Percentiles rank a stretch among this genome's conserved stretches.
phyloP scores from a whole-genome alignment of 129 eudicot species.

The Logfia minima region DNA sequence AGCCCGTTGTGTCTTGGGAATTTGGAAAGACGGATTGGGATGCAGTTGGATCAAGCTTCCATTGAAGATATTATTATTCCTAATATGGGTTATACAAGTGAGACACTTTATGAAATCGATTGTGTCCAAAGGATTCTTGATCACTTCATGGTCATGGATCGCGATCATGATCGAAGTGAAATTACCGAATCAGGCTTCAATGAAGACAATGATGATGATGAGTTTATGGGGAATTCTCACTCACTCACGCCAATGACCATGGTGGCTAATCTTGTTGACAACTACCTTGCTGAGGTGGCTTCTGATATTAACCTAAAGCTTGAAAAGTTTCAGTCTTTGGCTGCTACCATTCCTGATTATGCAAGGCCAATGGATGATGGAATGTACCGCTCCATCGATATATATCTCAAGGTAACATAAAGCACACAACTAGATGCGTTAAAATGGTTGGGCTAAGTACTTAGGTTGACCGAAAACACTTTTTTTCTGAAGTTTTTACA shows the following conservation, averaged over 20 bases:
- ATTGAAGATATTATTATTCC: conserved; percentile 69
- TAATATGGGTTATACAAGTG: conserved; percentile 56
- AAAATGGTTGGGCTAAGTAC: not conserved
- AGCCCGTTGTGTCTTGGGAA: conserved; percentile 43
- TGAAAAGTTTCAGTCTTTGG: conserved; percentile 59
- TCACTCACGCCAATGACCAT: conserved; percentile 53
- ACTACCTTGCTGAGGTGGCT: conserved; percentile 77
- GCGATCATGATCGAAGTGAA: conserved; percentile 39
- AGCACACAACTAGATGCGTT: not conserved
- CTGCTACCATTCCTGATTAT: conserved; percentile 59
- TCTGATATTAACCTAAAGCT: conserved; percentile 68
- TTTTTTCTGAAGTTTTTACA: not conserved
- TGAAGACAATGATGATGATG: conserved; percentile 47
- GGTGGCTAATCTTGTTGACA: conserved; percentile 74
- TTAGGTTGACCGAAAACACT: not conserved
- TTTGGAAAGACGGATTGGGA: conserved; percentile 54
- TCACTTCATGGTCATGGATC: conserved; percentile 50
- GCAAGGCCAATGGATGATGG: conserved; percentile 66
- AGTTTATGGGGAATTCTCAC: conserved; percentile 36
- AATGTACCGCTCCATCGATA: conserved; percentile 67
- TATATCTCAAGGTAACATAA: conserved; percentile 64
- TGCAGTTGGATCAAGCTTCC: conserved; percentile 59
- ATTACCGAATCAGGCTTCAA: conserved; percentile 37
- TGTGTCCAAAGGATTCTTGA: conserved; percentile 74
- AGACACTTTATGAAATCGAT: conserved; percentile 71